These are phyloP conservation scores for Kitagawia praeruptora DNA, from an alignment of 129 eudicot genomes.

Conservation along the genomic window DNA sequence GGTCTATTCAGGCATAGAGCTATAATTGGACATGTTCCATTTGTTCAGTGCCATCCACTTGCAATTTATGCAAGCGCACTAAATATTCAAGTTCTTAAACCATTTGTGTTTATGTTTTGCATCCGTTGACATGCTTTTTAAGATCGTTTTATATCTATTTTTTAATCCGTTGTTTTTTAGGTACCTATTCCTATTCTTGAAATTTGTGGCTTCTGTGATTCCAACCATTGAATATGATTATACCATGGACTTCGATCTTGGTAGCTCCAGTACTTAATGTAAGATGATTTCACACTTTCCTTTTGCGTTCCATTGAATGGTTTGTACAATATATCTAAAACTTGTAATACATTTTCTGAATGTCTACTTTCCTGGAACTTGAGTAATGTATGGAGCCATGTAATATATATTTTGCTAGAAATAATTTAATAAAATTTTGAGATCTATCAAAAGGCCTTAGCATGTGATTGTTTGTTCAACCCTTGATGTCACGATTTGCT, in stretches of 20 bases:
- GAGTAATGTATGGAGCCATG: not conserved
- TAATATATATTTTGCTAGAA: not conserved
- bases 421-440: not conserved
- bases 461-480: not conserved
- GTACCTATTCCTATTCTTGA: conserved; percentile 88
- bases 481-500: not conserved
- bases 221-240: conserved; percentile 96
- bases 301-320: not conserved
- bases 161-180: conserved; percentile 30
- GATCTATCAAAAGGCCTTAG: not conserved
- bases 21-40: not conserved
- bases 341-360: not conserved
- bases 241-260: conserved; percentile 95
- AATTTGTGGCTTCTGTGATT: conserved; percentile 88
- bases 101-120: not conserved
- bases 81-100: not conserved
- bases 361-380: not conserved
- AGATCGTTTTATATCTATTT: not conserved
- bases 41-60: not conserved
- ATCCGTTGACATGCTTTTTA: too few species aligned
- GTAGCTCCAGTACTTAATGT: conserved; percentile 64
- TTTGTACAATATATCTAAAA: not conserved
- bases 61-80: not conserved
- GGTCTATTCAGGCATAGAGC: not conserved
- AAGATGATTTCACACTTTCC: conserved; percentile 15